phyloP scores from a whole-genome alignment of 768 basidiomycete genomes.

The Lactifluus piperatus region DNA sequence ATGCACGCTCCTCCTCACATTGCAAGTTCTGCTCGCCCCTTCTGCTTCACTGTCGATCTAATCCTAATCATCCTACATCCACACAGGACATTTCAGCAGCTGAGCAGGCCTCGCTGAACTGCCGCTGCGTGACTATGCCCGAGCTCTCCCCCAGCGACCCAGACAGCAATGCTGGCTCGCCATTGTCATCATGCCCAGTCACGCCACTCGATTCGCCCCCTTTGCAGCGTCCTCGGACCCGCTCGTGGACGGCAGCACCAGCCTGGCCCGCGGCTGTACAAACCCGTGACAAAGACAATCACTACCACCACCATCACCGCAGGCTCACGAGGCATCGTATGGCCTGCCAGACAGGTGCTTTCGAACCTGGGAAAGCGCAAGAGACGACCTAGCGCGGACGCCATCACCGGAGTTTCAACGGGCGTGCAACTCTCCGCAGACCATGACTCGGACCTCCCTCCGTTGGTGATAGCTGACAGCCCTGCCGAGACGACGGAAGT shows the following conservation, averaged over 20 bases:
- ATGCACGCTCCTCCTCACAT: slow-evolving; percentile 12
- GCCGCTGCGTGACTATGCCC: not conserved
- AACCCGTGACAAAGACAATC: not conserved
- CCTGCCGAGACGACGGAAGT: not conserved
- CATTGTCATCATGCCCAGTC: slow-evolving; percentile 3
- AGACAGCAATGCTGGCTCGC: slow-evolving; percentile 1
- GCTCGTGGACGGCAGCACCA: slow-evolving; percentile 8
- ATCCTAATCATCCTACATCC: not conserved
- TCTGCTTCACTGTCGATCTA: not conserved
- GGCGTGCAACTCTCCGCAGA: slow-evolving; percentile 1
- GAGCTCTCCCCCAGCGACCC: slow-evolving; percentile 12
- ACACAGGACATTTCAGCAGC: slow-evolving; percentile 8
- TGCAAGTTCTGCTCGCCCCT: not conserved
- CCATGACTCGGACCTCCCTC: not conserved
- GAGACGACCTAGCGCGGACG: slow-evolving; percentile 1
- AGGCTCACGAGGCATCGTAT: not conserved
- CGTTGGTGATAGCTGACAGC: not conserved
- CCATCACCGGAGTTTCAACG: not conserved
- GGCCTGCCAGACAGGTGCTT: slow-evolving; percentile 9
- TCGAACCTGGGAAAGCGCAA: slow-evolving; percentile 7
- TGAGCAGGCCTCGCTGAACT: slow-evolving; percentile 15
- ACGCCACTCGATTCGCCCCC: not conserved
- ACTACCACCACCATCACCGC: no score
- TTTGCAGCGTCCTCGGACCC: not conserved
- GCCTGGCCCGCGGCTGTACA: slow-evolving; percentile 6